Evolutionary conservation across 768 basidiomycete species (phyloP), one percentile per base, ranked within the genome.

Genomic region (Dendrothele bispora): DNA sequence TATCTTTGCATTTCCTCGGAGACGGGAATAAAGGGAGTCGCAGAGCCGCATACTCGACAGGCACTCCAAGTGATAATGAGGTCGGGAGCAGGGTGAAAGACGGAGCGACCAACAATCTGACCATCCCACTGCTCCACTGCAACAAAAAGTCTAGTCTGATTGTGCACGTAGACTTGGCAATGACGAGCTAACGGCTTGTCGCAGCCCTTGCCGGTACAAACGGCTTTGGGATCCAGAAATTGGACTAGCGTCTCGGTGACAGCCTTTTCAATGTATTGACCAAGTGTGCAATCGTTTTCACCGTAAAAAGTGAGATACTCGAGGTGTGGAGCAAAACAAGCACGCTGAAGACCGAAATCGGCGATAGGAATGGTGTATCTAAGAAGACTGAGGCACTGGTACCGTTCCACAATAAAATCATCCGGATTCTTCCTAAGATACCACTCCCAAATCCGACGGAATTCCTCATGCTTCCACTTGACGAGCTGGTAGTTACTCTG

Each of bases 371-470:
- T 77, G 21, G 82, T 86, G 58, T 85, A 89, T 57, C 87, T 84
- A 69, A 86, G 82, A 15, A 95, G 67, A 55, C 78, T 83, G 62
- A 98, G 86, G 58, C 85, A 83, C 60, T 98, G 97, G 58, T 95
- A 97, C 62, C 93, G 91, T 62, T 93, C 91, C 34, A 95, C 89
- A 29, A 89, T 80, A 57, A 98, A 86, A 59, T 91, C 88, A 58
- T 93, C 90, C 11, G 71, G 61, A 60, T 94, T 92, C 67, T 91
- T 89, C 41, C 89, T 81, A 10, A 90, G 70, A 60, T 95, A 95
- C 94, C 93, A 97, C 58, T 93, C 90, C 94, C 95, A 98, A 24
- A 95, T 81, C 35, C 90, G 84, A 29, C 88, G 79, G 53, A 91
- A 88, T 56, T 95, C 92, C 55, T 87, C 86, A 47, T 94, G 89